Conservation (phyloP, 345 rosid genomes). For the Heritiera littoralis region DNA sequence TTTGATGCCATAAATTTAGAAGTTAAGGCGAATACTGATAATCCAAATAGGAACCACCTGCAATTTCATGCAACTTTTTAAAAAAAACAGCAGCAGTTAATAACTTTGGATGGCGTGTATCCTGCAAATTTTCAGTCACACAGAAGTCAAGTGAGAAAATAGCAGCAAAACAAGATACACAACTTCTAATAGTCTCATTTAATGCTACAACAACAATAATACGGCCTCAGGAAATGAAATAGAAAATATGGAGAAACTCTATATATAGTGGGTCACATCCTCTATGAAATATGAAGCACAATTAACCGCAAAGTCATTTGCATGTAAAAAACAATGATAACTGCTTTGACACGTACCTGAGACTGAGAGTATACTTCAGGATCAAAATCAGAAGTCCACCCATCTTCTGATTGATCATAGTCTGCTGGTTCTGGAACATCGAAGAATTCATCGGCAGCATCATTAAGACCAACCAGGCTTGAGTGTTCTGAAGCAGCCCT, state of each 20-base stretch:
- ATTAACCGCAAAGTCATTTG: background rate
- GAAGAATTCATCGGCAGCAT: conserved; percentile 85
- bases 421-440: conserved; percentile 88
- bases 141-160: background rate
- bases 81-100: conserved; percentile 79
- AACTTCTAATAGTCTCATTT: conserved; percentile 12
- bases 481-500: conserved; percentile 68
- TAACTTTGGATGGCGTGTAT: conserved; percentile 59
- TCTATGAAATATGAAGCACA: conserved; percentile 3
- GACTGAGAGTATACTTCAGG: conserved; percentile 58
- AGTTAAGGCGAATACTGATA: conserved; percentile 11
- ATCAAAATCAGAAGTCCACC: conserved; percentile 69
- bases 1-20: background rate
- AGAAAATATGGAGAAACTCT: background rate
- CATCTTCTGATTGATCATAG: conserved; percentile 53
- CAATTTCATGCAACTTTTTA: conserved; percentile 83
- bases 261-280: background rate
- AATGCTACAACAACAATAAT: conserved; percentile 4
- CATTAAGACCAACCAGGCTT: conserved; percentile 74
- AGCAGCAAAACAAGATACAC: background rate
- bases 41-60: conserved; percentile 54
- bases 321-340: background rate
- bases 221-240: background rate
- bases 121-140: conserved; percentile 47
- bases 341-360: conserved; percentile 49